Evolutionary conservation across 2,329 filamentous ascomycete species (phyloP), one percentile per base, ranked within the genome.

Genomic region (Ophiostoma sp.): DNA sequence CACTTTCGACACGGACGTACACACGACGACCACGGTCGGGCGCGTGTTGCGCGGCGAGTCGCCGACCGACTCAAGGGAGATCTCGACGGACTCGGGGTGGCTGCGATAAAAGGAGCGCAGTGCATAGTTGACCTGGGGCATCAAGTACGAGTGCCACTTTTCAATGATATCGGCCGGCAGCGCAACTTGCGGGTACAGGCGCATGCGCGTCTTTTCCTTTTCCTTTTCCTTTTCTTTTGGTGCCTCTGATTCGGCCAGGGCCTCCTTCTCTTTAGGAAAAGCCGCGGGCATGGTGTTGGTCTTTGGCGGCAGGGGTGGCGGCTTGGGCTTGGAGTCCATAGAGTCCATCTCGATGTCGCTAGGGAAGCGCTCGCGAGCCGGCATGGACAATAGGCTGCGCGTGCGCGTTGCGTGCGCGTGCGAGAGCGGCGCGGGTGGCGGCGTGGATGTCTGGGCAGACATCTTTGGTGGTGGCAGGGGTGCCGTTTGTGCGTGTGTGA

Each of bases 11-110:
- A 92, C 89, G 4, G 90, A 93, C 1, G 87, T 90, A 79, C 91
- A 94, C 4, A 92, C 89, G 10, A 94, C 88, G 27, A 94, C 82
- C 0, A 93, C 90, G 0, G 91, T 94, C 0, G 91, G 90, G 69
- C 84, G 86, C 0, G 89, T 88, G 69, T 85, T 87, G 48, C 87
- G 83, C 6, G 87, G 83, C 3, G 87, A 88, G 68, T 90, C 88
- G 23, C 91, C 91, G 57, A 93, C 87, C 0, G 88, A 90, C 72
- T 92, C 88, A 1, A 94, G 85, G 11, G 90, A 90, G 57, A 94
- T 92, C 75, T 92, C 91, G 44, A 92, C 87, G 0, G 90, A 92
- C 77, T 94, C 91, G 0, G 88, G 85, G 67, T 92, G 85, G 74
- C 91, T 91, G 73, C 86, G 86, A 75, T 93, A 89, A 72, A 91